Evolutionary conservation across 2,329 filamentous ascomycete genomes (phyloP).

Genomic region (Talaromyces sp.): DNA sequence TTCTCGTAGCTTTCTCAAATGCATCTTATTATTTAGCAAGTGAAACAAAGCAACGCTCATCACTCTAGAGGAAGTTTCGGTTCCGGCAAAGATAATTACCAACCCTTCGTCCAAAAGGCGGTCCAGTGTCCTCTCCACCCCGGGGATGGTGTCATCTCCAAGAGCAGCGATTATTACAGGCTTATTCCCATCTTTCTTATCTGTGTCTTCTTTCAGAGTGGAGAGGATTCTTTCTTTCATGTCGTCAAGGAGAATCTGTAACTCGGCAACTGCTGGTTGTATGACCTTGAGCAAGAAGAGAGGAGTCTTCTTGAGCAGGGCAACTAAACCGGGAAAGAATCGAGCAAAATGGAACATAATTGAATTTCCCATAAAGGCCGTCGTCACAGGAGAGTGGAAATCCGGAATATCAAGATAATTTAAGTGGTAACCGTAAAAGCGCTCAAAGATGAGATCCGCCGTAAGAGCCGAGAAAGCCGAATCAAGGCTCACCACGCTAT

Average conservation of each 20-base stretch:
- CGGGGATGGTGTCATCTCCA: neutral
- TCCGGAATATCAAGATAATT: neutral
- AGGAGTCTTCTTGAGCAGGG: neutral
- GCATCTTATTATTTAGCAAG: neutral
- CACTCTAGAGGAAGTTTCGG: neutral
- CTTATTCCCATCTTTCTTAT: neutral
- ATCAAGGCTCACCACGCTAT: neutral
- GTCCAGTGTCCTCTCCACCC: neutral
- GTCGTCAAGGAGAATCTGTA: neutral
- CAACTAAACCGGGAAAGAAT: neutral
- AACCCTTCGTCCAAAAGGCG: neutral
- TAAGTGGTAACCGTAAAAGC: neutral
- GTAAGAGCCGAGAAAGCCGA: slow-evolving; percentile 3
- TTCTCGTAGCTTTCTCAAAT: neutral
- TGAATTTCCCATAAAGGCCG: neutral
- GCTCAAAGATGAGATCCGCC: neutral
- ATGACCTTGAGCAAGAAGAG: neutral
- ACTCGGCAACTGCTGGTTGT: neutral
- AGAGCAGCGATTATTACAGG: neutral
- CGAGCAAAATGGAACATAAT: neutral
- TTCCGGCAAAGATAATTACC: neutral
- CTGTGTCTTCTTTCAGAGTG: neutral
- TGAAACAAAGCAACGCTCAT: neutral
- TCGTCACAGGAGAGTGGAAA: neutral
- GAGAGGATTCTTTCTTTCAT: neutral